Percentiles rank a stretch among this genome's conserved stretches.
Conservation (phyloP, 495 filamentous ascomycete genomes). For the Aspergillus egyptiacus region DNA sequence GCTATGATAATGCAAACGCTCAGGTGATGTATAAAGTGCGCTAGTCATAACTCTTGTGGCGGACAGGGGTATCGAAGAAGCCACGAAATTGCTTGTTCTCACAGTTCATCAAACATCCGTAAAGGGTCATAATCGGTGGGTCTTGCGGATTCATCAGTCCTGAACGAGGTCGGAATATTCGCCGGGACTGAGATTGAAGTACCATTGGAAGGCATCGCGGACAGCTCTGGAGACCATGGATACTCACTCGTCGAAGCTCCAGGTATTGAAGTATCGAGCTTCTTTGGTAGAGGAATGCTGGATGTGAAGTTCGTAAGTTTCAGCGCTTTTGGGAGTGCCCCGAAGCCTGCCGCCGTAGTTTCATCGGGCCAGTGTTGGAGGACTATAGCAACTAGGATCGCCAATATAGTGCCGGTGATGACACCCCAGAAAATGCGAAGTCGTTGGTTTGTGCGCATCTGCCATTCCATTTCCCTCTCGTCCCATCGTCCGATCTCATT, state of each 20-base stretch:
- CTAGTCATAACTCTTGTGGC: not conserved
- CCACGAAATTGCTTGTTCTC: conserved; percentile 4
- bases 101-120: conserved; percentile 33
- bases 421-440: conserved; percentile 58
- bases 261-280: not conserved
- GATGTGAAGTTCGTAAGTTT: not conserved
- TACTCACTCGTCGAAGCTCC: not conserved
- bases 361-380: conserved; percentile 26
- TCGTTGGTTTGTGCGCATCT: conserved; percentile 57
- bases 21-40: not conserved
- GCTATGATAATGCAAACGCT: conserved; percentile 2
- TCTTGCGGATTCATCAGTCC: not conserved
- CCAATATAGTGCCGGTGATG: conserved; percentile 30
- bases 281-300: not conserved
- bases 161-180: conserved; percentile 4
- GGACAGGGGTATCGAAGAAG: not conserved
- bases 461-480: conserved; percentile 64
- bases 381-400: conserved; percentile 41
- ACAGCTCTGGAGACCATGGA: conserved; percentile 16
- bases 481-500: conserved; percentile 66
- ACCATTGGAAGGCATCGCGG: conserved; percentile 19
- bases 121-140: conserved; percentile 25
- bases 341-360: not conserved
- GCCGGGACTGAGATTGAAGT: conserved; percentile 7
- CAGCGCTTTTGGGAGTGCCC: not conserved